phyloP scores from a whole-genome alignment of 805 yeast species.

The Spathaspora girioi region DNA sequence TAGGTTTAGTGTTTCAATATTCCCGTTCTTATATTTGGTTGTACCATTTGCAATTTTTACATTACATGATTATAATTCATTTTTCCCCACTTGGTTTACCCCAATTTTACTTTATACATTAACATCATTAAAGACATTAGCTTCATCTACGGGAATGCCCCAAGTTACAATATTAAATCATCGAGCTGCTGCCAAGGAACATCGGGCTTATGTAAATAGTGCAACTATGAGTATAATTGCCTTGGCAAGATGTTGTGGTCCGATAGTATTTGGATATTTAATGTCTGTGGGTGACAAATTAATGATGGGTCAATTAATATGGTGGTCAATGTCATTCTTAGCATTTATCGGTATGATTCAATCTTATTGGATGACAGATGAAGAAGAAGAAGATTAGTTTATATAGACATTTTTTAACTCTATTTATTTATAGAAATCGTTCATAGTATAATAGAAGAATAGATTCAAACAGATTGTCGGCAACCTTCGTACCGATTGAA shows the following conservation, averaged over 20 bases:
- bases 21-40: constrained; percentile 29
- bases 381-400: constrained; percentile 10
- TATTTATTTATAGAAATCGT: not conserved
- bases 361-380: constrained; percentile 25
- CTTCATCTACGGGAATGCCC: constrained; percentile 33
- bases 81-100: constrained; percentile 28
- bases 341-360: constrained; percentile 27
- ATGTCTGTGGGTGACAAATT: constrained; percentile 28
- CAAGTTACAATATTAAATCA: constrained; percentile 32
- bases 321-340: constrained; percentile 32
- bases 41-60: constrained; percentile 32
- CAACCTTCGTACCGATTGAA: too few relatives aligned
- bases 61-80: constrained; percentile 19
- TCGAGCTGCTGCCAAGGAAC: constrained; percentile 30
- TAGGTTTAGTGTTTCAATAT: constrained; percentile 27
- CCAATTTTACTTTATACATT: constrained; percentile 23
- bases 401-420: too few relatives aligned
- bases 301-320: constrained; percentile 24
- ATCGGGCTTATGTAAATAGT: constrained; percentile 34
- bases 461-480: too few relatives aligned
- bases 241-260: constrained; percentile 30
- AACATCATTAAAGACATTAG: constrained; percentile 30
- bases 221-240: constrained; percentile 31
- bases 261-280: constrained; percentile 30
- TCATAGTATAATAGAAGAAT: not conserved